Evolutionary conservation across 2,329 filamentous ascomycete genomes (phyloP), one percentile per base, ranked within the genome.

Genomic region (Botrytis elliptica): DNA sequence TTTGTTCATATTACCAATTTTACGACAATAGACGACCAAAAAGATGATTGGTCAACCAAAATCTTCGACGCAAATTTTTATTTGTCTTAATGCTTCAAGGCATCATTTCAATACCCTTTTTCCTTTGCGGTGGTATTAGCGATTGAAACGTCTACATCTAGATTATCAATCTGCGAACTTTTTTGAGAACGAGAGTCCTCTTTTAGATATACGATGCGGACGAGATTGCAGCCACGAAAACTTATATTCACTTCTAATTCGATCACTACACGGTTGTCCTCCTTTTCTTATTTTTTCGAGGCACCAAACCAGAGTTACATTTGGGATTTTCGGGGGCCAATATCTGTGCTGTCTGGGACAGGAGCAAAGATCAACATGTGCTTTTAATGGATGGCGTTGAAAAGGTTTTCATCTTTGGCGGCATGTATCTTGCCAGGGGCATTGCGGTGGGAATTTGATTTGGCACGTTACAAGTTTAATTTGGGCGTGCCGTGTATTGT

Each of bases 341-440:
- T 4, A 66, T 29, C 33, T 38, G 46, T 22, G 36, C 57, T 52
- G 20, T 29, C 44, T n/a, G 40, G 70, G 46, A 66, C 55, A 20
- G 68, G 57, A 70, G 70, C 60, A 64, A 71, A 71, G 57, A 38
- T 52, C 25, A 22, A 22, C 40, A 46, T 71, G 66, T 68, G 49
- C 36, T 70, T 64, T 71, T 63, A 63, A 55, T 64, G 57, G 59
- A 38, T 55, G 69, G 69, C 69, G 69, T 71, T 71, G 69, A 64
- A 71, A 71, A 64, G 60, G 60, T 55, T 66, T 65, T 64, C 14
- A 44, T 70, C n/a, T 70, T 49, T 49, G 40, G 40, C 44, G n/a
- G 67, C 67, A 42, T 59, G 20, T 57, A 57, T 36, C 59, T 70
- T 70, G 52, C 18, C 49, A 52, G 60, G 60, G 60, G 42, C 59